Percentiles rank a stretch among this genome's conserved stretches.
Evolutionary conservation across 305 asterid genomes (phyloP).

Genomic region (Andrographis paniculata): DNA sequence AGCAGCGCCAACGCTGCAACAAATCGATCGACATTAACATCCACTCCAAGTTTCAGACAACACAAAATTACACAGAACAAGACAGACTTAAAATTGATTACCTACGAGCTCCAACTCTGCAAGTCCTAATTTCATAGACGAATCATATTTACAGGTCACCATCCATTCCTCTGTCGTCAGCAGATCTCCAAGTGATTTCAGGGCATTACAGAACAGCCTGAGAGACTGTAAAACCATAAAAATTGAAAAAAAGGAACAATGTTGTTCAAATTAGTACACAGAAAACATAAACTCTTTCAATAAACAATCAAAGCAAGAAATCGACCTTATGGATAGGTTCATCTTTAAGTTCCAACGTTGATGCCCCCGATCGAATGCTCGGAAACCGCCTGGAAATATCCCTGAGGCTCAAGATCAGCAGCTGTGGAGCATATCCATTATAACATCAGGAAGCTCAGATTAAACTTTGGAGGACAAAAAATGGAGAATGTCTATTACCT

Average conservation of each 20-base stretch:
- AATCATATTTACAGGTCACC: slow-evolving; percentile 39
- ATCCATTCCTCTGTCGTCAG: slow-evolving; percentile 81
- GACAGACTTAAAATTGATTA: slow-evolving; percentile 24
- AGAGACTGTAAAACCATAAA: slow-evolving; percentile 38
- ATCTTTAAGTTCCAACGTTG: slow-evolving; percentile 34
- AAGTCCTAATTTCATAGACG: slow-evolving; percentile 30
- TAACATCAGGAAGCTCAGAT: too few relatives aligned
- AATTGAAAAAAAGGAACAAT: neutral
- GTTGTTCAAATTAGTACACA: too few relatives aligned
- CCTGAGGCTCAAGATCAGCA: slow-evolving; percentile 56
- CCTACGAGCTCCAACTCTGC: slow-evolving; percentile 46
- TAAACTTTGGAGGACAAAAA: too few relatives aligned
- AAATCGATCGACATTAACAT: neutral
- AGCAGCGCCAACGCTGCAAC: slow-evolving; percentile 51
- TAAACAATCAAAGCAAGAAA: neutral
- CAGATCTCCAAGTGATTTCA: slow-evolving; percentile 60
- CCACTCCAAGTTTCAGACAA: neutral
- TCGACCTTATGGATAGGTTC: slow-evolving; percentile 57
- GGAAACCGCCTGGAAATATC: slow-evolving; percentile 56
- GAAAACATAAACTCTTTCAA: too few relatives aligned
- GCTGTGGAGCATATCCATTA: slow-evolving; percentile 33
- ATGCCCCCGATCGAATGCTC: slow-evolving; percentile 20
- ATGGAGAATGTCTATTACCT: slow-evolving; percentile 42
- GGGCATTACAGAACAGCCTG: slow-evolving; percentile 42
- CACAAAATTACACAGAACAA: neutral